Conservation (phyloP, 306 rosid species). For the Cucurbita argyrosperma region DNA sequence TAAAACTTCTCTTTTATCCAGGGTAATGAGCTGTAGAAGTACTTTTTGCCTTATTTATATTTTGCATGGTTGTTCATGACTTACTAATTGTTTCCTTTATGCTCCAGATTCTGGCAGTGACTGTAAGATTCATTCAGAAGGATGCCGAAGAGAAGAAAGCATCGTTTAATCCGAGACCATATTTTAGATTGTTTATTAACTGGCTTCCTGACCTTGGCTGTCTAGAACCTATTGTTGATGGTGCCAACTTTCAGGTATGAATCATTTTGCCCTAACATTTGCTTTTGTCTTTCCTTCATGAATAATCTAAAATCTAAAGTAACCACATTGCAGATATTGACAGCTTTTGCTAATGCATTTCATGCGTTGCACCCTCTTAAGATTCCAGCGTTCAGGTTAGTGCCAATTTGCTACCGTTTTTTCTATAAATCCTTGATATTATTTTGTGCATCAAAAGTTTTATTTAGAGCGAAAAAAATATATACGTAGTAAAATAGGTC, state of each 20-base stretch:
- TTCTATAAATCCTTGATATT: neutral
- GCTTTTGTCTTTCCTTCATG: neutral
- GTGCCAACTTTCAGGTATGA: slow-evolving; percentile 84
- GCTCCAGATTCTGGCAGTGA: slow-evolving; percentile 63
- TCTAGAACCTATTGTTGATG: slow-evolving; percentile 68
- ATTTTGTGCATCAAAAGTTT: neutral
- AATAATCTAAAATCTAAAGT: slow-evolving; percentile 9
- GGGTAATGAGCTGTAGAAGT: slow-evolving; percentile 33
- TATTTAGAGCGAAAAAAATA: neutral
- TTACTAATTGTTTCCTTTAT: slow-evolving; percentile 11
- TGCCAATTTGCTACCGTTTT: neutral
- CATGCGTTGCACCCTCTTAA: slow-evolving; percentile 91
- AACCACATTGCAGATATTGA: slow-evolving; percentile 53
- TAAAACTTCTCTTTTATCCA: slow-evolving; percentile 51
- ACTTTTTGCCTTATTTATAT: neutral
- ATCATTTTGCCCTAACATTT: slow-evolving; percentile 5
- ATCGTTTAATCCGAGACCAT: slow-evolving; percentile 75
- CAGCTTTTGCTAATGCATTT: slow-evolving; percentile 69
- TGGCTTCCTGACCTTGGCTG: slow-evolving; percentile 90
- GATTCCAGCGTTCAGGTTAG: slow-evolving; percentile 87
- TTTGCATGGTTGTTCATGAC: neutral
- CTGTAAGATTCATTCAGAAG: slow-evolving; percentile 57
- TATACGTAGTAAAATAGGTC: neutral
- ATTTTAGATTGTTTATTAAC: slow-evolving; percentile 77
- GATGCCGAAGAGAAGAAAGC: slow-evolving; percentile 87